Base-by-base conservation (phyloP, 1,284 basidiomycete genomes). In the Trichosporon sp. region DNA sequence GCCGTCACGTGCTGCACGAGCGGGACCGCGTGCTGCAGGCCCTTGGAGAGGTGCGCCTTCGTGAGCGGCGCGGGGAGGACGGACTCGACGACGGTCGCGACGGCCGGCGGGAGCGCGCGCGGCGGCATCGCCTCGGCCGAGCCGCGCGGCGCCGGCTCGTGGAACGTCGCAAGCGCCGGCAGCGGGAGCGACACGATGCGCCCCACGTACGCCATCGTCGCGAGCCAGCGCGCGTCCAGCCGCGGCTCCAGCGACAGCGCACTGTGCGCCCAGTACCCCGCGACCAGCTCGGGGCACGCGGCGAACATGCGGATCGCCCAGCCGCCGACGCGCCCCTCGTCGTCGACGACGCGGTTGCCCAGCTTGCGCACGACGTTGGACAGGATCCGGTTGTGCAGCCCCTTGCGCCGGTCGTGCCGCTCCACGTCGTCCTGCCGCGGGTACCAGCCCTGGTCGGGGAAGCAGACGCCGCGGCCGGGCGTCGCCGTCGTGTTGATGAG, bases 361-460 rank as follows among this genome's bases (percentile, higher is more conserved):
- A 96, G 84, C 1, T 85, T 85, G 73, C 89, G 89, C 18, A 96
- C 77, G 13, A 95, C 83, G 68, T 92, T 92, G 0, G 88, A 86
- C 0, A 97, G 85, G 8, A 95, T 91, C 75, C 92, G 91, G 83
- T 98, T 97, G 83, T 95, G 88, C 29, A 95, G 68, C 0, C 80
- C 81, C 29, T 75, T 73, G 47, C 76, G 87, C 31, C 56, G 77
- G 72, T 67, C 74, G 65, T 76, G 72, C 47, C 71, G 66, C 9
- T 75, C 72, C 3, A 71, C 72, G 1, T 85, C 85, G 42, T 81
- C 79, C 0, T 79, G 77, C 9, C 92, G 88, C 1, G 89, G 89
- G 77, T 97, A 98, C 95, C 95, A 98, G 0, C 94, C 95, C 15
- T 88, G 87, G 78, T 96, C 93, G 62, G 86, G 87, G 82, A 96